Evolutionary conservation across 1,139 yeast species (phyloP).

Genomic region (Geotrichum histeridarum): DNA sequence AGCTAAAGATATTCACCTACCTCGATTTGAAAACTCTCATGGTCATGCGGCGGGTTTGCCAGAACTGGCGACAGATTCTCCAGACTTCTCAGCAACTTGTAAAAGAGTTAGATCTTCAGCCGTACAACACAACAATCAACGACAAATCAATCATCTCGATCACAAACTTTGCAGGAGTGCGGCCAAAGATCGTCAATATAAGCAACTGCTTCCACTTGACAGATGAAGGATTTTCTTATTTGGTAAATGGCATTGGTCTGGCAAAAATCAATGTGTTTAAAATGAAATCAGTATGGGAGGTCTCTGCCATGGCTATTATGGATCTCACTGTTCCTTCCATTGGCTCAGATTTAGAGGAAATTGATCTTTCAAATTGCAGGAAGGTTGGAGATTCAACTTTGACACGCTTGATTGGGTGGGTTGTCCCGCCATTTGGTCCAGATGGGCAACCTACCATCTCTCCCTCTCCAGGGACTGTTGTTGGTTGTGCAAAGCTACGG

Average conservation of each 20-base stretch:
- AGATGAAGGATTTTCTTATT: slow-evolving; percentile 65
- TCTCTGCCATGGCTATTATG: slow-evolving; percentile 75
- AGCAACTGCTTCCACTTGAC: slow-evolving; percentile 74
- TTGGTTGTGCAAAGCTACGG: slow-evolving; percentile 58
- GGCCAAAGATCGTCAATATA: slow-evolving; percentile 58
- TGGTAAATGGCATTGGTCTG: slow-evolving; percentile 65
- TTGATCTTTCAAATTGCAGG: slow-evolving; percentile 67
- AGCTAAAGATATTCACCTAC: slow-evolving; percentile 50
- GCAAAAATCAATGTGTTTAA: slow-evolving; percentile 52
- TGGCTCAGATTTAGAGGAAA: slow-evolving; percentile 53
- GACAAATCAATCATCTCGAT: slow-evolving; percentile 55
- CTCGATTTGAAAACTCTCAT: slow-evolving; percentile 53
- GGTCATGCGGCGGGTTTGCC: slow-evolving; percentile 52
- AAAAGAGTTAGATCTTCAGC: slow-evolving; percentile 49
- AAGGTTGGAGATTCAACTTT: slow-evolving; percentile 67
- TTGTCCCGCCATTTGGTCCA: slow-evolving; percentile 22
- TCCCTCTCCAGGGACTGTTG: slow-evolving; percentile 24
- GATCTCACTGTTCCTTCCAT: slow-evolving; percentile 64
- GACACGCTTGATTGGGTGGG: slow-evolving; percentile 61
- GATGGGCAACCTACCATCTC: slow-evolving; percentile 22
- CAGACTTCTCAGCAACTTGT: slow-evolving; percentile 52
- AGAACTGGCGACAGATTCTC: slow-evolving; percentile 64
- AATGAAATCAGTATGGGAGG: slow-evolving; percentile 73
- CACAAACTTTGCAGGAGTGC: slow-evolving; percentile 63
- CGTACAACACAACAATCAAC: slow-evolving; percentile 56